Evolutionary conservation across 2,329 filamentous ascomycete species (phyloP).

Genomic region (Fusarium floridanum): DNA sequence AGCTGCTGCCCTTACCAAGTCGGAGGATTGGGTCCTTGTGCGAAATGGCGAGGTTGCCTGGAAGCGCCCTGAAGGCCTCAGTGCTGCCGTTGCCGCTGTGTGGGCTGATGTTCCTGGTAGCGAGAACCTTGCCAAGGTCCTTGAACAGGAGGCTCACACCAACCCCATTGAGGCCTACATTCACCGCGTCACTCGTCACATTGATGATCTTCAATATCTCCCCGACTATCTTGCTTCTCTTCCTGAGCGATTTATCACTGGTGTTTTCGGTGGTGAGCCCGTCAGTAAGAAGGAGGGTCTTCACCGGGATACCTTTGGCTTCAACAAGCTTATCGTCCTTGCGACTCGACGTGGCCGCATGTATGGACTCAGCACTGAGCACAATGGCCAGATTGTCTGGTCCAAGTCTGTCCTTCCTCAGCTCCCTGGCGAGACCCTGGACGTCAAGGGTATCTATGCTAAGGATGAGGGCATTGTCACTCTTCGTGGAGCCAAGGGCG

Average conservation of each 20-base stretch:
- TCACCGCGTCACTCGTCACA: constrained; percentile 86
- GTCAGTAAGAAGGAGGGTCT: constrained; percentile 60
- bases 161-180: constrained; percentile 86
- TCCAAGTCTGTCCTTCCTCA: constrained; percentile 73
- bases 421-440: constrained; percentile 68
- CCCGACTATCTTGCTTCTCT: constrained; percentile 79
- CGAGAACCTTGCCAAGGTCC: constrained; percentile 81
- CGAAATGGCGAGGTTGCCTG: constrained; percentile 86
- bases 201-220: constrained; percentile 81
- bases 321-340: constrained; percentile 86
- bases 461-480: constrained; percentile 70
- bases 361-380: constrained; percentile 82
- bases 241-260: constrained; percentile 75
- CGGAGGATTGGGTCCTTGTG: constrained; percentile 83
- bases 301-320: constrained; percentile 83
- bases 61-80: constrained; percentile 85
- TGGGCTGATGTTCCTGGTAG: constrained; percentile 83
- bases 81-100: constrained; percentile 81
- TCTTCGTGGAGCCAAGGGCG: constrained; percentile 71
- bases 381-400: constrained; percentile 82
- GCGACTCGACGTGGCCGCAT: constrained; percentile 84
- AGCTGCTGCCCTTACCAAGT: constrained; percentile 76
- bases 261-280: constrained; percentile 70
- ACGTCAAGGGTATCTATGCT: constrained; percentile 75
- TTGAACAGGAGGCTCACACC: constrained; percentile 88